phyloP scores from a whole-genome alignment of 1,139 yeast genomes.

The Scheffersomyces stambukii region DNA sequence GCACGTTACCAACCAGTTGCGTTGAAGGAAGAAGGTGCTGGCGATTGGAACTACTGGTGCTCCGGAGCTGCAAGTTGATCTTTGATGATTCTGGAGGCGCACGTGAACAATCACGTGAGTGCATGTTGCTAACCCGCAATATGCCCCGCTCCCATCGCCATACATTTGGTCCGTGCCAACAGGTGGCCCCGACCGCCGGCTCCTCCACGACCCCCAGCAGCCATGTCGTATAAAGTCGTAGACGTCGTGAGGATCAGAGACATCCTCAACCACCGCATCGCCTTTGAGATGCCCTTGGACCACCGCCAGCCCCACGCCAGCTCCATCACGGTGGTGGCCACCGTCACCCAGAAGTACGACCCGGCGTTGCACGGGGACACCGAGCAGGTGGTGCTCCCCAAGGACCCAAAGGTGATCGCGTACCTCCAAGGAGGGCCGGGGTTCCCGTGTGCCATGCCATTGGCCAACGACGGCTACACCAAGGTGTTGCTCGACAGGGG shows the following conservation, averaged over 20 bases:
- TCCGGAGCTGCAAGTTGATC: too few species aligned
- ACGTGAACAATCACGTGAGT: too few species aligned
- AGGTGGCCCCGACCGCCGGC: too few species aligned
- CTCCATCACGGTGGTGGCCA: slow-evolving; percentile 29
- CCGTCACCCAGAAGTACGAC: slow-evolving; percentile 30
- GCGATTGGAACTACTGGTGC: too few species aligned
- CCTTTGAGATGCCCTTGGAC: slow-evolving; percentile 26
- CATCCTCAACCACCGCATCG: slow-evolving; percentile 23
- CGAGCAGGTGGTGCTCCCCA: slow-evolving; percentile 17
- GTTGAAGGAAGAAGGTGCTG: too few species aligned
- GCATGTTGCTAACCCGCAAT: too few species aligned
- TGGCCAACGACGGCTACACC: slow-evolving; percentile 28
- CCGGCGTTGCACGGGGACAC: slow-evolving; percentile 12
- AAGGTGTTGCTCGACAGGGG: slow-evolving; percentile 39
- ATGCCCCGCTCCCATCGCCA: too few species aligned
- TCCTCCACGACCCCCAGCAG: too few species aligned
- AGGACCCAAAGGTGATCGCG: slow-evolving; percentile 29
- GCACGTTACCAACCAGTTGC: too few species aligned
- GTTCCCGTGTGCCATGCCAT: slow-evolving; percentile 40
- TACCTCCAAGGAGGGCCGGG: slow-evolving; percentile 64
- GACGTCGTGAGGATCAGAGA: slow-evolving; percentile 27
- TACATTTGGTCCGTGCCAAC: too few species aligned
- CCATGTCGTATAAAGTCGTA: slow-evolving; percentile 13
- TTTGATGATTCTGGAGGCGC: too few species aligned
- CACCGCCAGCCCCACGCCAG: slow-evolving; percentile 13